These are phyloP conservation scores for Cryptococcus sp. DNA, from an alignment of 1,284 basidiomycete species.

Conservation along the genomic window DNA sequence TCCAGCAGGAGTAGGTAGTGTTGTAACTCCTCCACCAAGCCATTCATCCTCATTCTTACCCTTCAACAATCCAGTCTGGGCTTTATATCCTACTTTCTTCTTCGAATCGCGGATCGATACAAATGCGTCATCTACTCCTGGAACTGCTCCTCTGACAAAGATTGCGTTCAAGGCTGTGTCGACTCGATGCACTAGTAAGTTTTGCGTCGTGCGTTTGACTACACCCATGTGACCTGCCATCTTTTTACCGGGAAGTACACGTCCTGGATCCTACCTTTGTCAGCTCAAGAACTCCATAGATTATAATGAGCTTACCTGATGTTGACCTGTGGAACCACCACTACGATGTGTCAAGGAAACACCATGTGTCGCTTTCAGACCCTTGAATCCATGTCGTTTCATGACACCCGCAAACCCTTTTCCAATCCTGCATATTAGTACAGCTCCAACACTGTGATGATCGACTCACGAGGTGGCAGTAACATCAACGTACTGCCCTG, in stretches of 20 bases:
- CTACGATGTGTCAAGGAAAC: constrained; percentile 92
- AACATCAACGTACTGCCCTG: constrained; percentile 94
- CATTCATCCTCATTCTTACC: constrained; percentile 73
- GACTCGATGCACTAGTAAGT: constrained; percentile 81
- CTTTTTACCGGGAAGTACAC: constrained; percentile 94
- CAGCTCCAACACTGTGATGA: background rate
- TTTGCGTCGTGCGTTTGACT: constrained; percentile 76
- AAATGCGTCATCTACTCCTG: constrained; percentile 53
- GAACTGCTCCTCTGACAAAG: constrained; percentile 65
- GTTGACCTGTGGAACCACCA: constrained; percentile 87
- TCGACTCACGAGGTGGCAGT: constrained; percentile 77
- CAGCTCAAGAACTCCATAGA: background rate
- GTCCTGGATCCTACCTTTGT: constrained; percentile 74
- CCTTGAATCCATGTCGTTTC: constrained; percentile 94
- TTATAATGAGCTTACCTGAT: constrained; percentile 62
- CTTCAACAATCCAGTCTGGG: constrained; percentile 55
- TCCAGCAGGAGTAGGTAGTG: constrained; percentile 88
- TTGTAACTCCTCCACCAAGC: constrained; percentile 73
- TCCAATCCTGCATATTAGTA: constrained; percentile 62
- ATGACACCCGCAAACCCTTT: constrained; percentile 97
- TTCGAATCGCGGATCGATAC: constrained; percentile 76
- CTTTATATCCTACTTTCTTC: constrained; percentile 67
- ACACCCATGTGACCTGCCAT: constrained; percentile 96
- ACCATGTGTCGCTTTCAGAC: constrained; percentile 92
- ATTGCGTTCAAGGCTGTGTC: constrained; percentile 81